Conservation (phyloP, 495 filamentous ascomycete species). For the Penicillium angulare region DNA sequence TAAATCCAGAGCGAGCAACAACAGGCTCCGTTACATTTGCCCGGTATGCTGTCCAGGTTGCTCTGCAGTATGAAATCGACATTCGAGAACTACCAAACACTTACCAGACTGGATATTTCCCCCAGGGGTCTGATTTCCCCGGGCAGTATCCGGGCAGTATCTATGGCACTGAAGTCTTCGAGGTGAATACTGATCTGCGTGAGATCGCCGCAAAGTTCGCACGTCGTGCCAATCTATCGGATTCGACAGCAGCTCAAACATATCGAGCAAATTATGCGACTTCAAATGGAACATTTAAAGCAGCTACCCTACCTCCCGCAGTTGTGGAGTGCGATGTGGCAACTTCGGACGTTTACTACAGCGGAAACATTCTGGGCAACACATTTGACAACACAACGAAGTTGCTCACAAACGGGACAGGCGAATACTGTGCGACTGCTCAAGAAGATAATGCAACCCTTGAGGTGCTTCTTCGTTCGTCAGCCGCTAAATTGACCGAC, state of each 20-base stretch:
- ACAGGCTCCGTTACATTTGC: constrained; percentile 63
- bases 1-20: constrained; percentile 66
- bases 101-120: constrained; percentile 66
- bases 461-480: constrained; percentile 63
- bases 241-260: constrained; percentile 47
- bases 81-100: constrained; percentile 64
- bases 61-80: constrained; percentile 73
- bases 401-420: constrained; percentile 65
- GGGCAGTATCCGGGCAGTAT: constrained; percentile 59
- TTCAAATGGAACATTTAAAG: constrained; percentile 39
- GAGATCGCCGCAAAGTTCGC: constrained; percentile 57
- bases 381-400: constrained; percentile 65
- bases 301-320: constrained; percentile 50
- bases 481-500: constrained; percentile 55
- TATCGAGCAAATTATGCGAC: constrained; percentile 62
- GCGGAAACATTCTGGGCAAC: constrained; percentile 57
- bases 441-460: constrained; percentile 77
- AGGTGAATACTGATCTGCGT: constrained; percentile 63
- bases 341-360: constrained; percentile 72
- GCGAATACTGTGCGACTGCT: constrained; percentile 65
- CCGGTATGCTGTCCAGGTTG: constrained; percentile 68
- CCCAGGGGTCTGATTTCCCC: constrained; percentile 54
- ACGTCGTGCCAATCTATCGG: constrained; percentile 51
- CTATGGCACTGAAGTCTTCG: constrained; percentile 79
- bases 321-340: constrained; percentile 67